Conservation (phyloP, 225 moss, liverwort and hornwort genomes). For the Physcomitrellopsis africana region DNA sequence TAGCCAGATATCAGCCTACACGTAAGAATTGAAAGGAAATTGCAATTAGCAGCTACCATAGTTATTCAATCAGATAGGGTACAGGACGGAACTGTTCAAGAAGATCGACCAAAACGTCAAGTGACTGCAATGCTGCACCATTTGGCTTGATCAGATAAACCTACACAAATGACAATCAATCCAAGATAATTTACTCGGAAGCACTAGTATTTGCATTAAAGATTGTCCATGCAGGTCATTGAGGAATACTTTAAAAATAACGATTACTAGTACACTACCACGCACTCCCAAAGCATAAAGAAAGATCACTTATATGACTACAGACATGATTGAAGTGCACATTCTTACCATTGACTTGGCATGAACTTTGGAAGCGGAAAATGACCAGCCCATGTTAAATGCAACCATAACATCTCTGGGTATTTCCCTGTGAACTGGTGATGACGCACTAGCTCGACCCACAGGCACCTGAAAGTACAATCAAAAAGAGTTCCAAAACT, state of each 20-base stretch:
- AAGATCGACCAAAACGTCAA: slow-evolving; percentile 83
- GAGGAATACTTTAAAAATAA: slow-evolving; percentile 13
- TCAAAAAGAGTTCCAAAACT: slow-evolving; percentile 37
- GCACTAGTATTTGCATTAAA: slow-evolving; percentile 15
- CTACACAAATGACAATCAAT: slow-evolving; percentile 38
- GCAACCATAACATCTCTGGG: slow-evolving; percentile 85
- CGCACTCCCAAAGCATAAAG: neutral
- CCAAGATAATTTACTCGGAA: slow-evolving; percentile 21
- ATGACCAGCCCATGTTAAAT: slow-evolving; percentile 85
- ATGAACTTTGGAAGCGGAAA: slow-evolving; percentile 85
- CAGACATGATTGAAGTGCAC: slow-evolving; percentile 23
- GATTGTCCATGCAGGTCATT: slow-evolving; percentile 6
- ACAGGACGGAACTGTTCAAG: slow-evolving; percentile 86
- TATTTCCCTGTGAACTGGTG: slow-evolving; percentile 87
- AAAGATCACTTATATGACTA: slow-evolving; percentile 14
- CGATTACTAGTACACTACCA: neutral
- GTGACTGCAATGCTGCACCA: slow-evolving; percentile 70
- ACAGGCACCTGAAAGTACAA: slow-evolving; percentile 82
- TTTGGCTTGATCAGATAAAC: slow-evolving; percentile 79
- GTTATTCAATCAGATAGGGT: slow-evolving; percentile 29
- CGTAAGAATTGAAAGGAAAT: neutral
- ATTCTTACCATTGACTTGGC: slow-evolving; percentile 91
- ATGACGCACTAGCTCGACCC: slow-evolving; percentile 89
- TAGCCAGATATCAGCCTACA: slow-evolving; percentile 18
- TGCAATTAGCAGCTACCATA: slow-evolving; percentile 22